phyloP scores from a whole-genome alignment of 2,329 filamentous ascomycete species.

The Neophaeococcomyces aloes region DNA sequence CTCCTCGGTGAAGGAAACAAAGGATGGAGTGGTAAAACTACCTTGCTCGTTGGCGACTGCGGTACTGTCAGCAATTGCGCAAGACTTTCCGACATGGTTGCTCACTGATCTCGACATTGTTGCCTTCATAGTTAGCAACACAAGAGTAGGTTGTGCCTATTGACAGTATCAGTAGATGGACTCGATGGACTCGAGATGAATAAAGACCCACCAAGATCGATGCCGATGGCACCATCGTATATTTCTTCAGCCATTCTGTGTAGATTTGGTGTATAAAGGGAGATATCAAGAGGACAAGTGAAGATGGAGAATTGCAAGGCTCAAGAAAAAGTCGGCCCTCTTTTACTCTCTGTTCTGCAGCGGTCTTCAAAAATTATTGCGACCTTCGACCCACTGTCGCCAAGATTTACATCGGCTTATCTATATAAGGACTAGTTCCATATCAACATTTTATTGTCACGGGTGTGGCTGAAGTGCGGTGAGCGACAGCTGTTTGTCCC shows the following conservation, averaged over 20 bases:
- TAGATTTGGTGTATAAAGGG: neutral
- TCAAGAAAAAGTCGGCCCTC: too few species aligned
- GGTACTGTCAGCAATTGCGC: conserved; percentile 19
- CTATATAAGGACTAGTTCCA: too few species aligned
- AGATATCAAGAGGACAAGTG: conserved; percentile 1
- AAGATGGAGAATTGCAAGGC: neutral
- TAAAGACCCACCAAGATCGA: conserved; percentile 78
- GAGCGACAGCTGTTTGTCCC: too few species aligned
- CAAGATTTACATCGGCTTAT: too few species aligned
- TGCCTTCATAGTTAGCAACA: conserved; percentile 98
- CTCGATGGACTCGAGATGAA: conserved; percentile 19
- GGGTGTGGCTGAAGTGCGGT: too few species aligned
- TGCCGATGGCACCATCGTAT: conserved; percentile 99
- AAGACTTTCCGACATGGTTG: conserved; percentile 23
- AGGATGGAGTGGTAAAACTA: conserved; percentile 96
- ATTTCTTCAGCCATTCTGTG: conserved; percentile 87
- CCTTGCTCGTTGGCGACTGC: conserved; percentile 97
- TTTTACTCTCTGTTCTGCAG: too few species aligned
- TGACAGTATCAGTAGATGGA: conserved; percentile 20
- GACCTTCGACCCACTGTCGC: too few species aligned
- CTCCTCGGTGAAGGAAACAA: conserved; percentile 97
- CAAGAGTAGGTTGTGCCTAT: conserved; percentile 98
- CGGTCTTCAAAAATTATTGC: too few species aligned
- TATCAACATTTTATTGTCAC: too few species aligned
- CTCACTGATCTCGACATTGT: conserved; percentile 96